Base-by-base conservation (phyloP, 2,329 filamentous ascomycete species). In the Aspergillus floridensis region DNA sequence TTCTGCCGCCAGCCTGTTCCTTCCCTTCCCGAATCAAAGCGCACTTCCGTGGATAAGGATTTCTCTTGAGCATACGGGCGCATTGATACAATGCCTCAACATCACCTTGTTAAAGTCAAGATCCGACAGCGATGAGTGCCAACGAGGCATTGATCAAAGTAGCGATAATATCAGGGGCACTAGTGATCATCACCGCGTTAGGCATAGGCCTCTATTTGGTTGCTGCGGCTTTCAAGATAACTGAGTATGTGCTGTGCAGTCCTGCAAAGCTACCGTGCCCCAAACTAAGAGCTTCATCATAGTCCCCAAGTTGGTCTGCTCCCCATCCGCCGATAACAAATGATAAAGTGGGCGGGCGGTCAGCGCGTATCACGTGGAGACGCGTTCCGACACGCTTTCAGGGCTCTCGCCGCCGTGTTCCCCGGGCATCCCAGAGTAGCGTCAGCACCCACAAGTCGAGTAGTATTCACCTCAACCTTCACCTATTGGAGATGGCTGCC, bases 401-500 rank as follows among this genome's bases (percentile, higher is more conserved):
- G 32, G 49, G 59, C 53, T 58, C 61, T 53, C 60, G 52, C 52
- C 49, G 49, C 29, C 52, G 46, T 29, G 22, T 46, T 38, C 58
- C 56, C 49, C 57, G 31, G 44, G 19, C 47, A 50, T 46, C 31
- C 35, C 52, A 29, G 8, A 29, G 26, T 29, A 29, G 26, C 26
- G 26, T 29, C 26, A 8, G 26, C 26, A 29, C 26, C 7, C 7
- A 29, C 26, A 8, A 29, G 26, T 29, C 26, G 26, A 29, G 26
- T 29, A 29, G 26, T 10, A 29, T 29, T 46, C 35, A 8, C 24
- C 22, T 54, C 32, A 35, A 12, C 19, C 16, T 41, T 56, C 5
- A 21, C 16, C 35, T 10, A 16, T 32, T 26, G 50, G 54, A 26
- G 11, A 78, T 79, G 76, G 74, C 97, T 90, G 87, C 92, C 53